Evolutionary conservation across 2,329 filamentous ascomycete species (phyloP).

Genomic region (Tympanopsis confertula): DNA sequence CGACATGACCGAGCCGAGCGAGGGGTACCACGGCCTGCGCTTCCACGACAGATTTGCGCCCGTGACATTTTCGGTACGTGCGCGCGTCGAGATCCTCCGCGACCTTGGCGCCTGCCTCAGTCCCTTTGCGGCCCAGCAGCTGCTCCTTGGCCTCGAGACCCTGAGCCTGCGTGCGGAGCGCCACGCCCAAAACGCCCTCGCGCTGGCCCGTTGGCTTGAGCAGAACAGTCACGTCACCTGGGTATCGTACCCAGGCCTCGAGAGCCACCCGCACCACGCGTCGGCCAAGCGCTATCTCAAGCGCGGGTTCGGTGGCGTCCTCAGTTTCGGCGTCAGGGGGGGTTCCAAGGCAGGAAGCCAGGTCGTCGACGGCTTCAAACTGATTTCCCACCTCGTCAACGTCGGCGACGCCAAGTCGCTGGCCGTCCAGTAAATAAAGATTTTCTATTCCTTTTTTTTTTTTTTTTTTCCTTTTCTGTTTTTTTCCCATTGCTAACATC

Average conservation of each 20-base stretch:
- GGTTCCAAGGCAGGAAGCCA: constrained; percentile 47
- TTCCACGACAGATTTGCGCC: constrained; percentile 59
- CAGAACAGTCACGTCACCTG: constrained; percentile 53
- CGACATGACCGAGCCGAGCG: constrained; percentile 48
- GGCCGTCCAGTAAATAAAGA: no score
- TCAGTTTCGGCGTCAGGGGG: constrained; percentile 59
- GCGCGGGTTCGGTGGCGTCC: constrained; percentile 54
- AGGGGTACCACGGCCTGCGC: constrained; percentile 55
- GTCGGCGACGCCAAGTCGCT: constrained; percentile 92
- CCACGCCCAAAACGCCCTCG: constrained; percentile 49
- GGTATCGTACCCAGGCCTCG: constrained; percentile 58
- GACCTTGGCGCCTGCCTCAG: constrained; percentile 53
- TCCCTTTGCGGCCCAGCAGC: constrained; percentile 58
- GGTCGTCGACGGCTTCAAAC: constrained; percentile 57
- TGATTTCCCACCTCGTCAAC: constrained; percentile 61
- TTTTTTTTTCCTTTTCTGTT: not conserved
- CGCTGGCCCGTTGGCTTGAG: constrained; percentile 53
- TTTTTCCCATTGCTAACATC: constrained; percentile 1
- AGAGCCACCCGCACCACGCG: constrained; percentile 46
- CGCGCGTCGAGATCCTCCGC: constrained; percentile 56
- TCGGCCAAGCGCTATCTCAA: constrained; percentile 55
- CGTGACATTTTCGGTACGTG: constrained; percentile 49
- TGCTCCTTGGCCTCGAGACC: constrained; percentile 56
- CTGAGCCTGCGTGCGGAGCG: constrained; percentile 51
- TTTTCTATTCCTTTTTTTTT: no score